A percentile compares a stretch with the other conserved stretches of the same genome.
phyloP scores from a whole-genome alignment of 306 rosid genomes.

The Gastrolobium bilobum region DNA sequence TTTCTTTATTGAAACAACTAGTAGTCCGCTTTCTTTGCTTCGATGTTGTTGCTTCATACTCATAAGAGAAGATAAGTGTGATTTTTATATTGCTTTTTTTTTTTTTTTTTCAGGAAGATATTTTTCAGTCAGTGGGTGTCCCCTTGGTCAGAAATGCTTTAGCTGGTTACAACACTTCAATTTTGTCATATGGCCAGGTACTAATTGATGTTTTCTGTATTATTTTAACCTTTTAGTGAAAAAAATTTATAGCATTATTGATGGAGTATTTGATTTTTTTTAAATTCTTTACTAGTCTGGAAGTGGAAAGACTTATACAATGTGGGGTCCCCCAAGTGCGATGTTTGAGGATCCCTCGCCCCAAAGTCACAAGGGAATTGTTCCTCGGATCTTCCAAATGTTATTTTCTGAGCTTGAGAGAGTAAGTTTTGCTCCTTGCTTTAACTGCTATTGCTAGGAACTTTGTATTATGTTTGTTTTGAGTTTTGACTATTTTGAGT shows the following conservation, averaged over 20 bases:
- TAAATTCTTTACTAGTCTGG: conserved; percentile 65
- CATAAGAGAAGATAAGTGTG: conserved; percentile 20
- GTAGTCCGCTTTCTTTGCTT: conserved; percentile 38
- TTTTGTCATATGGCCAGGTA: conserved; percentile 97
- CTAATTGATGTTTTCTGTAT: conserved; percentile 15
- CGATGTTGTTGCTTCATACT: conserved; percentile 35
- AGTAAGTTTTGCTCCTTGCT: conserved; percentile 56
- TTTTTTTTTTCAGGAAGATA: conserved; percentile 71
- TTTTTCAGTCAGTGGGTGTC: conserved; percentile 77
- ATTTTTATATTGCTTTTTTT: neutral
- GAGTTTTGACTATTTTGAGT: conserved; percentile 41
- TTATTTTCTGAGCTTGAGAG: conserved; percentile 83
- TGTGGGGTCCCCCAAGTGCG: conserved; percentile 99
- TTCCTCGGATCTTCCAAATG: conserved; percentile 88
- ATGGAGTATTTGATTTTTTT: conserved; percentile 1
- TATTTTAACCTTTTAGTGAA: conserved; percentile 1
- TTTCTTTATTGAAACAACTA: no score
- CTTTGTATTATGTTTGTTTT: conserved; percentile 6
- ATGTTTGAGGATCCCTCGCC: conserved; percentile 86
- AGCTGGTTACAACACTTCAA: conserved; percentile 90
- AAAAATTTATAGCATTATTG: neutral
- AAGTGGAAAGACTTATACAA: conserved; percentile 94
- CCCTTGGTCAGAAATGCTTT: conserved; percentile 89
- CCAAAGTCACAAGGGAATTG: conserved; percentile 79
- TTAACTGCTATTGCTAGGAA: conserved; percentile 16